phyloP scores from a whole-genome alignment of 2,329 filamentous ascomycete species.

The Hymenoscyphus infarciens region DNA sequence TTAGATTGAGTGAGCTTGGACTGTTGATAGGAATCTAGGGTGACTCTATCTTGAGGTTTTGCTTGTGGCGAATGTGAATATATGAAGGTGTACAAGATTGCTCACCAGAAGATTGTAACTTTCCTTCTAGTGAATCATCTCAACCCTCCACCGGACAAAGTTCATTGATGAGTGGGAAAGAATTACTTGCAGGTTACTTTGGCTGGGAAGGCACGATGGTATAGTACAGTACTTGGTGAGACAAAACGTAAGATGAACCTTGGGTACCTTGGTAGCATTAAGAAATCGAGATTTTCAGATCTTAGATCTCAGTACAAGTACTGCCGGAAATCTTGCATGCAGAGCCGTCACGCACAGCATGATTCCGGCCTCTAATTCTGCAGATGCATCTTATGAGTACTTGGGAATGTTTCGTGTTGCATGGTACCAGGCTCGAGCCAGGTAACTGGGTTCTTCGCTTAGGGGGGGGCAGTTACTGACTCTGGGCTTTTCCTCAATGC shows the following conservation, averaged over 20 bases:
- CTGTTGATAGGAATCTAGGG: neutral
- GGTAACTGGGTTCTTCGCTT: neutral
- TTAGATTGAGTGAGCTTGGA: neutral
- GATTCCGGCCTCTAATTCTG: neutral
- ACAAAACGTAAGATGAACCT: neutral
- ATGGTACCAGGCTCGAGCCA: too few species aligned
- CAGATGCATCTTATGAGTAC: neutral
- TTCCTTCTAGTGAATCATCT: neutral
- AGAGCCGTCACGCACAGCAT: neutral
- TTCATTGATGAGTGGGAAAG: neutral
- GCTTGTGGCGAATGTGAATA: neutral
- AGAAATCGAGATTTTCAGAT: neutral
- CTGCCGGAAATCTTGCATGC: neutral
- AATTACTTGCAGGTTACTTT: neutral
- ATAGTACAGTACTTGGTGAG: neutral
- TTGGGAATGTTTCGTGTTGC: neutral
- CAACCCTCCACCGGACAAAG: neutral
- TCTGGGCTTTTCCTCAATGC: too few species aligned
- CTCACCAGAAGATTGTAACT: neutral
- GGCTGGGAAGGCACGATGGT: neutral
- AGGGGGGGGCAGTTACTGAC: too few species aligned
- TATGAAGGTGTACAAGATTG: neutral
- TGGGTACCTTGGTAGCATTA: neutral
- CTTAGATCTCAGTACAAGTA: neutral
- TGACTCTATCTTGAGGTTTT: neutral